A percentile compares a stretch with the other conserved stretches of the same genome.
Evolutionary conservation across 495 filamentous ascomycete species (phyloP).

Genomic region (Terfezia claveryi): DNA sequence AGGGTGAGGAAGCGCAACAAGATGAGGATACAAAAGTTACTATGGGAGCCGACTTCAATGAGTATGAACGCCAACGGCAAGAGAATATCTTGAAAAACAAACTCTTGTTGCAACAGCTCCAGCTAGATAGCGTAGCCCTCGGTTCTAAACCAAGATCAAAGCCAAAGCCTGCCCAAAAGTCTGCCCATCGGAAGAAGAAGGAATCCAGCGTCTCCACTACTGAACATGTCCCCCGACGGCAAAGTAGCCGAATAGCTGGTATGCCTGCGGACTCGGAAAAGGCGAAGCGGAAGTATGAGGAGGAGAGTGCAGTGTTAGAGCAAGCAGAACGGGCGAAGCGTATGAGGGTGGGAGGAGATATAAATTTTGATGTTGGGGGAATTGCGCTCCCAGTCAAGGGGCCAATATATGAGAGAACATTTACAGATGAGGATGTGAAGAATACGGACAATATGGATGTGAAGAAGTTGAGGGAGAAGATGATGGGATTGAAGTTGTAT

Average conservation of each 20-base stretch:
- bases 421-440: constrained; percentile 58
- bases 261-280: constrained; percentile 47
- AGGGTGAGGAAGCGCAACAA: neutral
- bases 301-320: constrained; percentile 38
- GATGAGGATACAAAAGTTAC: neutral
- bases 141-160: constrained; percentile 21
- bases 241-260: constrained; percentile 42
- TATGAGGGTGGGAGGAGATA: constrained; percentile 44
- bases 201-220: constrained; percentile 29
- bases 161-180: constrained; percentile 16
- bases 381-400: constrained; percentile 23
- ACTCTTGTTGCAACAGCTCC: constrained; percentile 38
- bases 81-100: constrained; percentile 56
- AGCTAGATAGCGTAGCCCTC: constrained; percentile 30
- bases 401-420: constrained; percentile 49
- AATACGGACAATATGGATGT: constrained; percentile 58
- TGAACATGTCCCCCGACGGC: constrained; percentile 31
- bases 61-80: constrained; percentile 47
- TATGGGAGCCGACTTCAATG: constrained; percentile 20
- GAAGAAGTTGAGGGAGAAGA: constrained; percentile 52
- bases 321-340: constrained; percentile 48
- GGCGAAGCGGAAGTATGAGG: constrained; percentile 60
- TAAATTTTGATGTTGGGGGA: constrained; percentile 52
- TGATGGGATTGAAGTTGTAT: constrained; percentile 62
- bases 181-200: constrained; percentile 25